Conservation (phyloP, 345 rosid species). For the Euclidium syriacum region DNA sequence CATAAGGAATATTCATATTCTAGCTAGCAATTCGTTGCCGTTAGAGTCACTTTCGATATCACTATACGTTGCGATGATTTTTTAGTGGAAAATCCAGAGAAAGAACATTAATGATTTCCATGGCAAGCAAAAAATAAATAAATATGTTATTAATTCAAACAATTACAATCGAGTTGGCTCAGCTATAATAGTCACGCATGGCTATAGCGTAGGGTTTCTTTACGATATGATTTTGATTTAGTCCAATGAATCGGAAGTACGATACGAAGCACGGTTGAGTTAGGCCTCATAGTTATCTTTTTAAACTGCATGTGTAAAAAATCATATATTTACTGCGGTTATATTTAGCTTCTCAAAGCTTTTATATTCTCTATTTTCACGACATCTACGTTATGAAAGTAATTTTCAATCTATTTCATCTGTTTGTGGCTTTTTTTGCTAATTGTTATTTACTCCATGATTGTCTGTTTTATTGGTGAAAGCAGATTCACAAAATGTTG, state of each 20-base stretch:
- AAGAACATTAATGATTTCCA: neutral
- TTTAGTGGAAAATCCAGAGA: slow-evolving; percentile 17
- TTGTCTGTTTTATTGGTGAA: neutral
- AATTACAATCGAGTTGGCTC: neutral
- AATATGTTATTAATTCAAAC: neutral
- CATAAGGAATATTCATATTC: slow-evolving; percentile 16
- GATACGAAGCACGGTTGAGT: neutral
- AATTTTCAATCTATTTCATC: neutral
- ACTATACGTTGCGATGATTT: neutral
- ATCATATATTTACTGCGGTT: too few species aligned
- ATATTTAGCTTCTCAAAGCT: too few species aligned
- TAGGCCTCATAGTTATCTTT: too few species aligned
- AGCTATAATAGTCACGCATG: slow-evolving; percentile 1
- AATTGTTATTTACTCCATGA: neutral
- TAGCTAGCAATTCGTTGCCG: slow-evolving; percentile 8
- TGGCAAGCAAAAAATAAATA: neutral
- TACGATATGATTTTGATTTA: neutral
- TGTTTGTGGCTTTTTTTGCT: neutral
- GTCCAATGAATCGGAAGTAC: neutral
- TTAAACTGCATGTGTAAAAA: too few species aligned
- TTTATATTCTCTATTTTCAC: too few species aligned
- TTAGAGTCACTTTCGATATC: slow-evolving; percentile 29
- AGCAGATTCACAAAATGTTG: neutral
- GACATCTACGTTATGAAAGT: too few species aligned
- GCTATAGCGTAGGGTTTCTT: neutral